Conservation (phyloP, 1,284 basidiomycete species). For the Puccinia polysora region DNA sequence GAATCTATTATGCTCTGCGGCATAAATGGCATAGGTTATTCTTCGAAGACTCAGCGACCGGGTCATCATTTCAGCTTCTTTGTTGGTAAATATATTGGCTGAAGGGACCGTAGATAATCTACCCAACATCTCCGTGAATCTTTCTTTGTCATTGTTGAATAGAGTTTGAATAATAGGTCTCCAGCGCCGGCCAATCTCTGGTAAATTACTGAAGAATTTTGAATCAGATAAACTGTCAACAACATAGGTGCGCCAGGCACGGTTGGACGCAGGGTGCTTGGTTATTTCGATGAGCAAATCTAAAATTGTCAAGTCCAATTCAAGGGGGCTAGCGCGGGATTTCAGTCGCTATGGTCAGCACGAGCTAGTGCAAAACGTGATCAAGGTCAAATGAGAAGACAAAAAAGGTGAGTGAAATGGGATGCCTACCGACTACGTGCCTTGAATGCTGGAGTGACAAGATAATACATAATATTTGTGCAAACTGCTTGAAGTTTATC, state of each 20-base stretch:
- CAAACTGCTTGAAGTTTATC: constrained; percentile 76
- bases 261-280: constrained; percentile 69
- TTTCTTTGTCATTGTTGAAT: constrained; percentile 80
- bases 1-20: constrained; percentile 83
- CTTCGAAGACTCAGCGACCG: constrained; percentile 84
- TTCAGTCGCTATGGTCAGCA: constrained; percentile 13
- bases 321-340: constrained; percentile 48
- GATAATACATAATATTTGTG: constrained; percentile 76
- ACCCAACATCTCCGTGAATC: constrained; percentile 78
- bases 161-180: constrained; percentile 70
- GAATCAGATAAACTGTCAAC: constrained; percentile 77
- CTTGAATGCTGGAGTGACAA: constrained; percentile 74
- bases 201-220: constrained; percentile 73
- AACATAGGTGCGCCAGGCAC: constrained; percentile 77
- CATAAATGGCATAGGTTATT: constrained; percentile 75
- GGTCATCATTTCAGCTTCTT: constrained; percentile 84
- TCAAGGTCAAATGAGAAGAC: constrained; percentile 42
- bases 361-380: background rate
- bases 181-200: constrained; percentile 65
- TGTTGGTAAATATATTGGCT: constrained; percentile 92
- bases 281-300: constrained; percentile 72
- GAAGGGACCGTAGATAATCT: constrained; percentile 73
- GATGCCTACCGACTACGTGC: constrained; percentile 62
- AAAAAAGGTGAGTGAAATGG: background rate
- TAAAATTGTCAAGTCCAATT: constrained; percentile 59